Base-by-base conservation (phyloP, 2,329 filamentous ascomycete genomes). In the Aspergillus hortae region DNA sequence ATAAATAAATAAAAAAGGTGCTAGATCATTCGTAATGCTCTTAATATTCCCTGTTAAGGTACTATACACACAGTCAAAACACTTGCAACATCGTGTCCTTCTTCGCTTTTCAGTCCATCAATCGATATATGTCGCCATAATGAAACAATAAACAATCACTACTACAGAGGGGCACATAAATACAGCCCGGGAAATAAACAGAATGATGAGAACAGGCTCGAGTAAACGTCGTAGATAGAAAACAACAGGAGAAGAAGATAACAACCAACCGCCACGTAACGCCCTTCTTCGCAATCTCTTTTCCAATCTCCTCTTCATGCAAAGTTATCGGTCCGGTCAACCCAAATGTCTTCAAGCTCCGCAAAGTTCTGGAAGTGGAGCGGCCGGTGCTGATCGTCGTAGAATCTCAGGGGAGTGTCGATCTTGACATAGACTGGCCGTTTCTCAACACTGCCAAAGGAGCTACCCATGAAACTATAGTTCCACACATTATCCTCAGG, bases 301-400 rank as follows among this genome's bases (percentile, higher is more conserved):
- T 36, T 27, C 17, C 33, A n/a, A 23, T 36, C 10, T 9, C 27
- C 6, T 10, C 27, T 60, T 79, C 82, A 97, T 63, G 90, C 92
- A 77, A 99, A 95, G 70, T 92, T 92, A 76, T 99, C 92, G 58
- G 84, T 84, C 64, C 91, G 81, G 72, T 99, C 94, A 44, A 96
- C 92, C 84, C 92, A 95, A 40, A 95, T 89, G 73, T 99, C 92
- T 76, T 99, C 94, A 69, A 99, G 74, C 77, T 99, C 92, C 1
- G 92, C 90, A 75, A 99, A 99, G 73, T 91, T 96, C 70, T 92
- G 88, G 82, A 99, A 99, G 76, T 99, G 94, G 51, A 96, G 77
- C 14, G 92, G 92, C 23, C 94, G 84, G 73, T 99, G 95, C 63
- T 91, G 81, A 63, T 92, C 91, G 67, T 88, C 92, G 75, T 99